Evolutionary conservation across 1,284 basidiomycete genomes (phyloP).

Genomic region (Phylloporus sp.): DNA sequence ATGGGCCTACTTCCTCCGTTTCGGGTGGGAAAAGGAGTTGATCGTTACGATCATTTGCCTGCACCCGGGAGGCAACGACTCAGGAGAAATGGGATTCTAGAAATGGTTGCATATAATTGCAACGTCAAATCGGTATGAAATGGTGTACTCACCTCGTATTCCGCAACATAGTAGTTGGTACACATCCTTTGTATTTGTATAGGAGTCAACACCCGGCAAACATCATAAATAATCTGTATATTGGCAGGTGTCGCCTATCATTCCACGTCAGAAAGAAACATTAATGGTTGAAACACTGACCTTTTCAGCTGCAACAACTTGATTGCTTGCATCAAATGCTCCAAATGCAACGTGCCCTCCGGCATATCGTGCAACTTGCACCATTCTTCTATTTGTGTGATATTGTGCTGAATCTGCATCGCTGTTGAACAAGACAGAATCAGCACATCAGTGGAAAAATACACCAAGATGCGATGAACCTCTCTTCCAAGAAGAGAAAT

Average conservation of each 20-base stretch:
- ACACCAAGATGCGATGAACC: constrained; percentile 58
- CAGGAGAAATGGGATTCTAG: constrained; percentile 93
- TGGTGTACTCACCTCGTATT: constrained; percentile 81
- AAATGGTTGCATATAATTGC: constrained; percentile 14
- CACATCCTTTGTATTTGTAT: constrained; percentile 99
- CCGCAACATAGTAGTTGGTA: constrained; percentile 97
- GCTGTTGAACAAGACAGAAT: constrained; percentile 55
- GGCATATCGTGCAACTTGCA: constrained; percentile 99
- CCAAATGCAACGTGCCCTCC: constrained; percentile 95
- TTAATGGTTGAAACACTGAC: constrained; percentile 50
- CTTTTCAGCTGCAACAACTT: constrained; percentile 99
- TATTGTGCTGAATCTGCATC: constrained; percentile 99
- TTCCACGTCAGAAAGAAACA: constrained; percentile 18
- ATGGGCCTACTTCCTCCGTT: constrained; percentile 93
- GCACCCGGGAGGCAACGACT: constrained; percentile 96
- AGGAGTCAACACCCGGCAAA: constrained; percentile 99
- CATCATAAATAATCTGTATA: constrained; percentile 98
- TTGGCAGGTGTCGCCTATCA: constrained; percentile 86
- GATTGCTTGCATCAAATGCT: constrained; percentile 99
- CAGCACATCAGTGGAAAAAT: constrained; percentile 6
- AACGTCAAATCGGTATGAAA: constrained; percentile 2
- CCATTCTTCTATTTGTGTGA: constrained; percentile 98
- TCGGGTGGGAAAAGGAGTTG: constrained; percentile 93
- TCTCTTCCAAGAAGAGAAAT: constrained; percentile 99
- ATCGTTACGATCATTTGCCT: constrained; percentile 94